Conservation (phyloP, 1,284 basidiomycete genomes). For the Trichosporon faecale region DNA sequence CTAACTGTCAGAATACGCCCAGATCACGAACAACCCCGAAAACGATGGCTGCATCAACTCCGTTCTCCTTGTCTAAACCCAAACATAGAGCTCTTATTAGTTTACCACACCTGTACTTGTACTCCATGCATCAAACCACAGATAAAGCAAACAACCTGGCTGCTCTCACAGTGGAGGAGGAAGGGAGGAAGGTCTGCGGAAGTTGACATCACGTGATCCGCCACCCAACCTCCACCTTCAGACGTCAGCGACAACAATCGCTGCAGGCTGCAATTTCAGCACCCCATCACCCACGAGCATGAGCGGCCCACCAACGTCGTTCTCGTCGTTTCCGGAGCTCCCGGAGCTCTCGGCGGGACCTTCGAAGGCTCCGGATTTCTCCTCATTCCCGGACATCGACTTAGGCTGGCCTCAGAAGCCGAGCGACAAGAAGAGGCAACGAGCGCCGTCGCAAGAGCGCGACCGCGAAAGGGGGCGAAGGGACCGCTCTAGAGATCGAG, state of each 20-base stretch:
- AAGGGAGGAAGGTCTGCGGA: background rate
- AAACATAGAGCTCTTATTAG: slow-evolving; percentile 7
- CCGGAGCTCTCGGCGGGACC: background rate
- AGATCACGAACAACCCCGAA: slow-evolving; percentile 94
- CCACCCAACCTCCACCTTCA: slow-evolving; percentile 1
- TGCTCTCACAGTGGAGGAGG: background rate
- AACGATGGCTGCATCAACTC: slow-evolving; percentile 96
- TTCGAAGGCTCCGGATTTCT: slow-evolving; percentile 17
- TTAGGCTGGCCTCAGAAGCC: background rate
- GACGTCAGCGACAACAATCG: background rate
- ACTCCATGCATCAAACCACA: slow-evolving; percentile 9
- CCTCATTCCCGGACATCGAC: slow-evolving; percentile 26
- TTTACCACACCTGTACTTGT: slow-evolving; percentile 4
- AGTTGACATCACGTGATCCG: background rate
- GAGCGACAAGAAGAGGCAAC: background rate
- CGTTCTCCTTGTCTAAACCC: slow-evolving; percentile 61
- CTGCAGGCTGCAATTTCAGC: background rate
- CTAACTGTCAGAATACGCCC: slow-evolving; percentile 85
- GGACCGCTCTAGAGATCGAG: background rate
- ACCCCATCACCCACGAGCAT: slow-evolving; percentile 8
- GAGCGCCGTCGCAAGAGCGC: background rate
- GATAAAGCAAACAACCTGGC: background rate
- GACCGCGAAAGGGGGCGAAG: background rate
- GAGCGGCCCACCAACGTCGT: slow-evolving; percentile 18
- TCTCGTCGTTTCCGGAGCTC: slow-evolving; percentile 23